These are phyloP conservation scores for Venturia asperata DNA, from an alignment of 2,329 filamentous ascomycete species.

Conservation along the genomic window DNA sequence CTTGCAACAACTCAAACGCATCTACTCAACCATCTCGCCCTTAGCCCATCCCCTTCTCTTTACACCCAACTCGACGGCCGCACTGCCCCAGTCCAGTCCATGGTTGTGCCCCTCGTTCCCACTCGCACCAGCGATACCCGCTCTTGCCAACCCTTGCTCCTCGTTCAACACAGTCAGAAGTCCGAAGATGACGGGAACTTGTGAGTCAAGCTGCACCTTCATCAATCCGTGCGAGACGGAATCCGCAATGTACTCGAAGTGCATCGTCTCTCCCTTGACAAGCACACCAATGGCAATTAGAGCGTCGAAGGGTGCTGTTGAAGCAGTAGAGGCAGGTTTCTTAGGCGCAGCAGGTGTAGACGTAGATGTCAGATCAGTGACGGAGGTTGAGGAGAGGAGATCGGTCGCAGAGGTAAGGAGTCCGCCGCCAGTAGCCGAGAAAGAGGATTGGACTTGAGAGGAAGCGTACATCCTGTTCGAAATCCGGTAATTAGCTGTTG, in stretches of 20 bases:
- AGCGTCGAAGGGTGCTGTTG: slow-evolving; percentile 70
- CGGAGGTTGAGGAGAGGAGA: slow-evolving; percentile 59
- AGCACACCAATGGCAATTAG: slow-evolving; percentile 92
- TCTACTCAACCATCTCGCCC: slow-evolving; percentile 51
- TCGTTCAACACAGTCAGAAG: slow-evolving; percentile 83
- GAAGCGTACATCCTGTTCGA: slow-evolving; percentile 65
- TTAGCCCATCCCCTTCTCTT: slow-evolving; percentile 80
- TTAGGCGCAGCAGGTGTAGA: slow-evolving; percentile 33
- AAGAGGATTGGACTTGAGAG: slow-evolving; percentile 74
- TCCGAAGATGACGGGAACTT: slow-evolving; percentile 86
- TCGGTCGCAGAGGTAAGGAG: slow-evolving; percentile 64
- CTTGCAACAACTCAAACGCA: neutral
- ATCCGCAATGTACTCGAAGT: slow-evolving; percentile 98
- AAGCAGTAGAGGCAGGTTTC: slow-evolving; percentile 29
- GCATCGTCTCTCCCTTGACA: slow-evolving; percentile 98
- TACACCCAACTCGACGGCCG: slow-evolving; percentile 86
- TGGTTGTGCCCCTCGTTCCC: slow-evolving; percentile 68
- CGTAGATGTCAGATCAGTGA: slow-evolving; percentile 58
- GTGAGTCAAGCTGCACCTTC: slow-evolving; percentile 83
- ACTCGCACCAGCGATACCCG: slow-evolving; percentile 54
- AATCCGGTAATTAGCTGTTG: neutral
- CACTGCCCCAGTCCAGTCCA: slow-evolving; percentile 90
- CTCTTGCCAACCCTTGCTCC: slow-evolving; percentile 77
- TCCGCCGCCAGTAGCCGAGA: slow-evolving; percentile 44
- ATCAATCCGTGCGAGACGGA: slow-evolving; percentile 86